Percentiles rank a stretch among this genome's conserved stretches.
phyloP scores from a whole-genome alignment of 306 rosid species.

The Casuarina equisetifolia region DNA sequence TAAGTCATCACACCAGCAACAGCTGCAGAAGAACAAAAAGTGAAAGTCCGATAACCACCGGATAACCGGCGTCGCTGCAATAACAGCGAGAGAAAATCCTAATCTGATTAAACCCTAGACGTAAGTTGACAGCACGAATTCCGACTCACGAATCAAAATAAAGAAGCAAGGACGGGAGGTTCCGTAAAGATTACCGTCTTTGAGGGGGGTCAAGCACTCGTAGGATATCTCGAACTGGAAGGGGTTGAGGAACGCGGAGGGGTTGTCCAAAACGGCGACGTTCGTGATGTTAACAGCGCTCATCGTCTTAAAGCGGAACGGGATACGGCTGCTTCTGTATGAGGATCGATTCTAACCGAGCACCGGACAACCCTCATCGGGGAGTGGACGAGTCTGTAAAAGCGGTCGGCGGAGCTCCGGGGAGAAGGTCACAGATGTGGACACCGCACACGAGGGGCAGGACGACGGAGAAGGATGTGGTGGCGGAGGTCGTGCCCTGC shows the following conservation, averaged over 20 bases:
- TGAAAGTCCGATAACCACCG: neutral
- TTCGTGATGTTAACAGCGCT: constrained; percentile 88
- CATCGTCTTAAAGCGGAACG: constrained; percentile 56
- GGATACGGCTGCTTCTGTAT: neutral
- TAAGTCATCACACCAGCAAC: neutral
- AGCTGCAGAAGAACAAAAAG: neutral
- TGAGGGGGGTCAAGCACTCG: constrained; percentile 71
- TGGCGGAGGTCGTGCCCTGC: neutral
- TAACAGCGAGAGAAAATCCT: neutral
- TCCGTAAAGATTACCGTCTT: constrained; percentile 53
- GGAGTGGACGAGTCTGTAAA: neutral
- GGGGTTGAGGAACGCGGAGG: constrained; percentile 67
- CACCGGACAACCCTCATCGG: constrained; percentile 16
- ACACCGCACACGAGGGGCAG: neutral
- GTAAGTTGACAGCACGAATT: neutral
- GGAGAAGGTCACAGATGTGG: constrained; percentile 1
- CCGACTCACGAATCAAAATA: neutral
- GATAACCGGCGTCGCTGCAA: neutral
- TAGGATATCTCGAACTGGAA: constrained; percentile 93
- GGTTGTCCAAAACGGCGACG: constrained; percentile 80
- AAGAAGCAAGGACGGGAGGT: neutral
- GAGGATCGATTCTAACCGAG: constrained; percentile 2
- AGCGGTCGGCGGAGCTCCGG: neutral
- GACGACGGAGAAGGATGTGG: neutral
- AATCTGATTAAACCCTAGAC: neutral